phyloP scores from a whole-genome alignment of 1,284 basidiomycete species.

The Rhodotorula mucilaginosa region DNA sequence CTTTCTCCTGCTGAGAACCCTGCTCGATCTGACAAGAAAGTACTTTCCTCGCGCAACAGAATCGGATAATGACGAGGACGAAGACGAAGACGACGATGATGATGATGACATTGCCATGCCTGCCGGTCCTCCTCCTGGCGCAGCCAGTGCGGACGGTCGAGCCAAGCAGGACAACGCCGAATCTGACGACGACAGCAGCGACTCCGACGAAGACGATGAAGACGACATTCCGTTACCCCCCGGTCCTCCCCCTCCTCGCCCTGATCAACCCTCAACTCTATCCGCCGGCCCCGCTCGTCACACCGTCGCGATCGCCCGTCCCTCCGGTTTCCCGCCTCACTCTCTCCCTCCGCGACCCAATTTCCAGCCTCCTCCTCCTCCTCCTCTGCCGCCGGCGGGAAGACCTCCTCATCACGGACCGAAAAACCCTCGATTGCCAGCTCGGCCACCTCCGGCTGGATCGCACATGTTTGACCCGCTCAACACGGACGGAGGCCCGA shows the following conservation, averaged over 20 bases:
- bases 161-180: background rate
- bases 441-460: conserved; percentile 41
- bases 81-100: conserved; percentile 50
- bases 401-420: conserved; percentile 8
- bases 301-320: conserved; percentile 23
- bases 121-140: conserved; percentile 67
- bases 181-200: background rate
- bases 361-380: conserved; percentile 8
- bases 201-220: conserved; percentile 40
- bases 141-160: background rate
- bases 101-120: conserved; percentile 86
- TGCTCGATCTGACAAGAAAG: background rate
- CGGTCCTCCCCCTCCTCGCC: conserved; percentile 41
- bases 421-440: conserved; percentile 23
- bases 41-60: background rate
- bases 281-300: conserved; percentile 33
- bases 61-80: conserved; percentile 11
- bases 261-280: background rate
- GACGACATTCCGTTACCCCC: conserved; percentile 45
- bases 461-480: conserved; percentile 48
- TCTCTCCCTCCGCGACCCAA: conserved; percentile 20
- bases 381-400: conserved; percentile 1
- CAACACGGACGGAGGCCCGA: conserved; percentile 43
- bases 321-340: conserved; percentile 16
- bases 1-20: background rate